Evolutionary conservation across 2,329 filamentous ascomycete species (phyloP).

Genomic region (Curvularia sp.): DNA sequence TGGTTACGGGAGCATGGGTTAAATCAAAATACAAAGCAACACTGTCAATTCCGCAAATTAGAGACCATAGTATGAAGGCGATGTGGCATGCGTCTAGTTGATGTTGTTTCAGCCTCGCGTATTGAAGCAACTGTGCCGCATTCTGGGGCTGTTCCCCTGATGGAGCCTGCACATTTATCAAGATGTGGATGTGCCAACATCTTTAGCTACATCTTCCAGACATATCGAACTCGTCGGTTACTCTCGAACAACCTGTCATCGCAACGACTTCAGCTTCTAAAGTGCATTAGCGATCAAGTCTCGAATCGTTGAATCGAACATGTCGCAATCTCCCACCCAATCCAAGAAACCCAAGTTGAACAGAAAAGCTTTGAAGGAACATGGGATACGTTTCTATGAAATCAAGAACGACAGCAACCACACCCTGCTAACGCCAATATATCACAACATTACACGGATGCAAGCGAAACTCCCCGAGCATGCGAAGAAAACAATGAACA

Average conservation of each 20-base stretch:
- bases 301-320: neutral
- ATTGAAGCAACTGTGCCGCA: neutral
- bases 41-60: neutral
- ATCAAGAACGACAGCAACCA: neutral
- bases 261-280: neutral
- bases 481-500: neutral
- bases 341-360: neutral
- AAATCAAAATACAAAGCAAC: neutral
- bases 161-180: neutral
- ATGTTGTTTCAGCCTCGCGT: constrained; percentile 9
- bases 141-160: neutral
- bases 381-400: neutral
- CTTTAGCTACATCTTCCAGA: neutral
- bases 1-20: neutral
- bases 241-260: neutral
- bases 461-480: neutral
- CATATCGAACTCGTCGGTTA: neutral
- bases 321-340: neutral
- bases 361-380: neutral
- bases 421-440: neutral
- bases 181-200: neutral
- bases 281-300: neutral
- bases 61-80: constrained; percentile 1
- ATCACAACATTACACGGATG: neutral
- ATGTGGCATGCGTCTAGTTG: neutral